Conservation (phyloP, 345 rosid species). For the Zanthoxylum bungeanum region DNA sequence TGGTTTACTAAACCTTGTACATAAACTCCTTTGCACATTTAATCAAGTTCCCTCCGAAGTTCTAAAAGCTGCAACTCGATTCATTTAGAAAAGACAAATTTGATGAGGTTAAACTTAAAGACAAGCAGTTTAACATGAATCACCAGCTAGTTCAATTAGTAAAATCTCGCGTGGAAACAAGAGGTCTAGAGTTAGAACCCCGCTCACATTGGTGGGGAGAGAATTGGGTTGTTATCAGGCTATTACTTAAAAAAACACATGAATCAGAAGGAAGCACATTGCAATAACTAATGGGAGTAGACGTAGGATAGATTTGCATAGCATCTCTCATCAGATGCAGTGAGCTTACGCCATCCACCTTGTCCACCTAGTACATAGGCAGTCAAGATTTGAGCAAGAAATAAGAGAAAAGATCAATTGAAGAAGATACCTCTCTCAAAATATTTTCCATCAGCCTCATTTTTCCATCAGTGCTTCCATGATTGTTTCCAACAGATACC, state of each 20-base stretch:
- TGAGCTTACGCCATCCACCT: not conserved
- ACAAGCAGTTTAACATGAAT: not conserved
- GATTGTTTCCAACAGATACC: constrained; percentile 67
- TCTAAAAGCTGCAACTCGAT: not conserved
- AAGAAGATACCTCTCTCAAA: constrained; percentile 62
- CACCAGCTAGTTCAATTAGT: no score
- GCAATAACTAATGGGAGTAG: not conserved
- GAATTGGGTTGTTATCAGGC: no score
- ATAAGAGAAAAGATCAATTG: not conserved
- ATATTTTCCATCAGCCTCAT: constrained; percentile 83
- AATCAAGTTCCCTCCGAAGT: not conserved
- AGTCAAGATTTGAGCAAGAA: not conserved
- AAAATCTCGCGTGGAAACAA: no score
- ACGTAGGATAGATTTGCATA: not conserved
- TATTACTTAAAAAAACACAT: no score
- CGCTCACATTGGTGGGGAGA: no score
- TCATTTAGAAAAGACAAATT: not conserved
- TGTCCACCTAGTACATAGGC: not conserved
- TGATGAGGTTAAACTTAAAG: not conserved
- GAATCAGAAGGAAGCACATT: not conserved
- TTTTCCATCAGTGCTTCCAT: constrained; percentile 78
- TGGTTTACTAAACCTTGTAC: no score
- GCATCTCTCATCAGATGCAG: not conserved
- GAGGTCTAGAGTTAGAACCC: no score
- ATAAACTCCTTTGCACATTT: no score